phyloP scores from a whole-genome alignment of 2,329 filamentous ascomycete species.

The Aspergillus bombycis region DNA sequence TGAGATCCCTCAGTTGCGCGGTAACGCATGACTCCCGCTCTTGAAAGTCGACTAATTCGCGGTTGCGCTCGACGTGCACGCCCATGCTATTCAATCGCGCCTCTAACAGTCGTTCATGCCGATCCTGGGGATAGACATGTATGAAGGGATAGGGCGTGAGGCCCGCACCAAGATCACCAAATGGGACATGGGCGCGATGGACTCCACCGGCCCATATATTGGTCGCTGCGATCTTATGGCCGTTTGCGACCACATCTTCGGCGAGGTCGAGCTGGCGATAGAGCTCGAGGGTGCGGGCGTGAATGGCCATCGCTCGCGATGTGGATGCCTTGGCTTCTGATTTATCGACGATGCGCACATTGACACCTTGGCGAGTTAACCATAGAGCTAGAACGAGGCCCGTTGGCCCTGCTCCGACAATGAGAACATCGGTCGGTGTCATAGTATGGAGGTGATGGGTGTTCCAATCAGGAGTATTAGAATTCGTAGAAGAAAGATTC shows the following conservation, averaged over 20 bases:
- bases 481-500: too few species aligned
- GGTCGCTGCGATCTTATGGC: conserved; percentile 43
- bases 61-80: conserved; percentile 31
- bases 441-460: background rate
- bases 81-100: conserved; percentile 29
- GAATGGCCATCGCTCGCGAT: conserved; percentile 49
- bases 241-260: conserved; percentile 40
- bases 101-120: conserved; percentile 34
- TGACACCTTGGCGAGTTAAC: conserved; percentile 51
- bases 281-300: conserved; percentile 55
- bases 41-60: conserved; percentile 29
- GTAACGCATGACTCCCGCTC: conserved; percentile 27
- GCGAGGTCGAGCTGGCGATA: conserved; percentile 51
- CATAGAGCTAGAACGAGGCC: conserved; percentile 50
- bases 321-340: conserved; percentile 38
- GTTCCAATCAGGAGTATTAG: background rate
- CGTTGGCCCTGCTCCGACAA: conserved; percentile 52
- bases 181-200: conserved; percentile 26
- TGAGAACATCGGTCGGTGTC: conserved; percentile 38
- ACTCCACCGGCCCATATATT: conserved; percentile 38
- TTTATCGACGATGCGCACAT: conserved; percentile 53
- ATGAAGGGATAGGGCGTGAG: conserved; percentile 37
- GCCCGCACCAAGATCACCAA: conserved; percentile 28
- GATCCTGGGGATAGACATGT: conserved; percentile 31
- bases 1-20: conserved; percentile 21